Evolutionary conservation across 495 filamentous ascomycete species (phyloP).

Genomic region (Tuber aestivum): DNA sequence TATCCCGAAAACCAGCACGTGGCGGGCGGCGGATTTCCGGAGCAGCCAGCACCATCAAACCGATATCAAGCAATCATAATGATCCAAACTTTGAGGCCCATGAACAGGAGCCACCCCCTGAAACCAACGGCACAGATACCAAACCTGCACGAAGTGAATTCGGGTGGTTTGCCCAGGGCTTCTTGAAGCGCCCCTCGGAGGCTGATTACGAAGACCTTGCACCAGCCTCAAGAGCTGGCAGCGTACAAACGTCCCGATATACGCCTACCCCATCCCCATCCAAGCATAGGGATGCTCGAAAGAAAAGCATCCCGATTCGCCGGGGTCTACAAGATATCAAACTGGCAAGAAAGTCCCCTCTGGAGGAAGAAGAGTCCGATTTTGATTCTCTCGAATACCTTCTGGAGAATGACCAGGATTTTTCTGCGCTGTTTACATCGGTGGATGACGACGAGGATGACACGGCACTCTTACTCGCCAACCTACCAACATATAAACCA

Average conservation of each 20-base stretch:
- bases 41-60: not conserved
- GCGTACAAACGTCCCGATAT: not conserved
- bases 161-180: not conserved
- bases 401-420: slow-evolving; percentile 34
- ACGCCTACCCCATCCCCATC: slow-evolving; percentile 1
- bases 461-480: slow-evolving; percentile 14
- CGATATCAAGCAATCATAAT: not conserved
- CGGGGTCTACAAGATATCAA: not conserved
- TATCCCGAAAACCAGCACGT: not conserved
- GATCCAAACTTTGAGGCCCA: not conserved
- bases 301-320: not conserved
- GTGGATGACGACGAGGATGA: slow-evolving; percentile 24
- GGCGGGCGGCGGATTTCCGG: not conserved
- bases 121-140: not conserved
- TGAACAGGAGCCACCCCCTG: not conserved
- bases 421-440: slow-evolving; percentile 32
- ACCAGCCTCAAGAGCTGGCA: not conserved
- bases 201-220: not conserved
- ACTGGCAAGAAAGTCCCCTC: not conserved
- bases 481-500: slow-evolving; percentile 17
- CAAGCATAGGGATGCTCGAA: not conserved
- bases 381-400: slow-evolving; percentile 34
- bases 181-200: not conserved
- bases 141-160: not conserved
- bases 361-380: slow-evolving; percentile 32